Evolutionary conservation across 352 stramenopile genomes (phyloP).

Genomic region (Pythium graminicola): DNA sequence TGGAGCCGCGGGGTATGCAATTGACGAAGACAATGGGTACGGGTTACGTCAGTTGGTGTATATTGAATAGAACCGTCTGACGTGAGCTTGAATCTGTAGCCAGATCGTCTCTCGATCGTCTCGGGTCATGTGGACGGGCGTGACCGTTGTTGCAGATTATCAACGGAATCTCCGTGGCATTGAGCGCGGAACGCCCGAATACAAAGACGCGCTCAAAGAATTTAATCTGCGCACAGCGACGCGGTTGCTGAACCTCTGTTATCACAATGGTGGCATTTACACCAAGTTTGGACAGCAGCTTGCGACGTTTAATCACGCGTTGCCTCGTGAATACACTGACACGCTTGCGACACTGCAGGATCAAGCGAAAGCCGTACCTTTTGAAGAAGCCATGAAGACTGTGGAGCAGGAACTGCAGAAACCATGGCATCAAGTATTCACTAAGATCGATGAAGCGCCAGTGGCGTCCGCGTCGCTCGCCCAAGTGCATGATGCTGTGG

Average conservation of each 20-base stretch:
- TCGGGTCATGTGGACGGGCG: conserved; percentile 45
- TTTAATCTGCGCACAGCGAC: conserved; percentile 82
- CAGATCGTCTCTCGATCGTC: conserved; percentile 56
- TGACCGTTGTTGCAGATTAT: conserved; percentile 48
- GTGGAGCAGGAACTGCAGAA: conserved; percentile 58
- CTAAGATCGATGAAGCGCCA: conserved; percentile 85
- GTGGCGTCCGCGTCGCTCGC: conserved; percentile 95
- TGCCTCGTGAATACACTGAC: conserved; percentile 92
- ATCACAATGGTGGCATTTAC: conserved; percentile 93
- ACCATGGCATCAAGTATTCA: conserved; percentile 84
- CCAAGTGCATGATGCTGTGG: conserved; percentile 93
- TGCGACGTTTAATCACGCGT: conserved; percentile 94
- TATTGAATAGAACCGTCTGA: neutral
- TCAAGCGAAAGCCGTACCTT: conserved; percentile 73
- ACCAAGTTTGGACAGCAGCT: conserved; percentile 98
- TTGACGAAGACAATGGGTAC: conserved; percentile 49
- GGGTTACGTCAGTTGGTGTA: neutral
- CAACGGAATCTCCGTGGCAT: conserved; percentile 41
- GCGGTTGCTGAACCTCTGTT: conserved; percentile 88
- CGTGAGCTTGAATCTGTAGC: conserved; percentile 16
- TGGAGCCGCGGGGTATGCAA: conserved; percentile 26
- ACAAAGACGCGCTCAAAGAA: conserved; percentile 45
- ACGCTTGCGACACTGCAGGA: conserved; percentile 90
- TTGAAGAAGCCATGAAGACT: conserved; percentile 37
- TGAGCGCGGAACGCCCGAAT: conserved; percentile 37